These are phyloP conservation scores for Aspergillus quadrilineatus DNA, from an alignment of 2,329 filamentous ascomycete species.

Conservation along the genomic window DNA sequence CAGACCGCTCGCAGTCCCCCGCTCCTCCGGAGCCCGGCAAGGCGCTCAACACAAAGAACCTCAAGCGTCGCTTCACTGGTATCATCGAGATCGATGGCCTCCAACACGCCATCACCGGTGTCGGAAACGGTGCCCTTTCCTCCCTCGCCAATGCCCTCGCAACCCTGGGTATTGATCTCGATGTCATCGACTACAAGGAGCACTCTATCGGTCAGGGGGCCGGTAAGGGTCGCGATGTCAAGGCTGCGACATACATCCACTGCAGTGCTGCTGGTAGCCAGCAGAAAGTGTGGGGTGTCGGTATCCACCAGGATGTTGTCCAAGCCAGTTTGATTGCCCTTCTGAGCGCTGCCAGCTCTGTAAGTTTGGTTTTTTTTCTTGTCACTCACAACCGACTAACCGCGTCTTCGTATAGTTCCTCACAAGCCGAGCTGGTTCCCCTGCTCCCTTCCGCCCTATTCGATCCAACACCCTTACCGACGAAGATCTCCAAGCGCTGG, in stretches of 20 bases:
- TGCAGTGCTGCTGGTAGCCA: conserved; percentile 68
- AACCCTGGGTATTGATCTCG: conserved; percentile 76
- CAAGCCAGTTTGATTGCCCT: conserved; percentile 85
- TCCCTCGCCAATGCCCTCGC: conserved; percentile 79
- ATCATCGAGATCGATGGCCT: conserved; percentile 77
- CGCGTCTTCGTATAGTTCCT: conserved; percentile 59
- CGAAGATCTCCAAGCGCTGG: conserved; percentile 46
- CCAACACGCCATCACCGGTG: conserved; percentile 75
- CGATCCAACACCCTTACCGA: conserved; percentile 53
- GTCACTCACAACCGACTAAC: neutral
- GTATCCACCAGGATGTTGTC: conserved; percentile 85
- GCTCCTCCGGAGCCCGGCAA: conserved; percentile 66
- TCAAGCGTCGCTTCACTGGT: conserved; percentile 80
- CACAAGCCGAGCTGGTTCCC: conserved; percentile 66
- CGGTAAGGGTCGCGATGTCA: conserved; percentile 74
- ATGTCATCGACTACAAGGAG: conserved; percentile 94
- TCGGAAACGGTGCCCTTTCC: conserved; percentile 87
- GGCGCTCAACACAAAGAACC: conserved; percentile 72
- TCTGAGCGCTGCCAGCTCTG: conserved; percentile 79
- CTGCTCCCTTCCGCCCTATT: conserved; percentile 61
- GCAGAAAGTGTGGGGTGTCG: conserved; percentile 47
- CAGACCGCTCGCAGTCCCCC: conserved; percentile 76
- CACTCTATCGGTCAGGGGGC: conserved; percentile 86
- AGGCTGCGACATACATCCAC: conserved; percentile 94
- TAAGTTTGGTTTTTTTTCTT: conserved; percentile 50